Base-by-base conservation (phyloP, 78 protist genomes). In the Bodo saltans region DNA sequence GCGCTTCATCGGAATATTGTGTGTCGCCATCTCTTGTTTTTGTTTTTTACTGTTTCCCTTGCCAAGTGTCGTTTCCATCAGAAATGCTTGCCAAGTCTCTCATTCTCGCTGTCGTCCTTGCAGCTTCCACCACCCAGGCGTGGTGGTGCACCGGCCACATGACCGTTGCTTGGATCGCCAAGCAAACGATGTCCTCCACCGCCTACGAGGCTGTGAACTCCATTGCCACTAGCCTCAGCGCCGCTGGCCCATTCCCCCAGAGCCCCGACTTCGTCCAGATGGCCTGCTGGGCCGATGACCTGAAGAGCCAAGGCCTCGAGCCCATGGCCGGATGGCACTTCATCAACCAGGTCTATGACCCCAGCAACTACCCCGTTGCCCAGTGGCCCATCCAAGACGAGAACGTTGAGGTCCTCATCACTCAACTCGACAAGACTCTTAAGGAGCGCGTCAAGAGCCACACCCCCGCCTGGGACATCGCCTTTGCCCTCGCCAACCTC, bases 141-240 rank as follows among this genome's bases (percentile, higher is more conserved):
- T 74, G 79, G 79, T 74, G 79, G 79, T 74, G 79, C 60, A 32
- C 29, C 29, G 79, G 79, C 34, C 79, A 74, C 79, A 74, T 74
- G 79, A 27, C 34, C 47, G 79, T 74, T 74, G 69, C 79, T 3
- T 39, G 34, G 79, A 74, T 74, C 60, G 79, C 79, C 35, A 3
- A 21, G 25, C 60, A 33, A 29, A 27, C 23, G 25, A 12, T 74
- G 37, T 4, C n/a, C 30, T 27, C 79, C 60, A 32, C 25, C 30
- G 11, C 34, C 12, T 3, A 47, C n/a, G 79, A 27, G 34, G 27
- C 23, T 39, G 11, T 32, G 25, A 32, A 27, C 21, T 21, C 29
- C 38, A 29, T 29, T 42, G 60, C 68, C 30, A 3, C 17, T 17
- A 34, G 4, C 79, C 17, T 74, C 37, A 27, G 27, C 70, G 11